These are phyloP conservation scores for Plasmodium gonderi DNA, from an alignment of 169 alveolate genomes.

Conservation along the genomic window DNA sequence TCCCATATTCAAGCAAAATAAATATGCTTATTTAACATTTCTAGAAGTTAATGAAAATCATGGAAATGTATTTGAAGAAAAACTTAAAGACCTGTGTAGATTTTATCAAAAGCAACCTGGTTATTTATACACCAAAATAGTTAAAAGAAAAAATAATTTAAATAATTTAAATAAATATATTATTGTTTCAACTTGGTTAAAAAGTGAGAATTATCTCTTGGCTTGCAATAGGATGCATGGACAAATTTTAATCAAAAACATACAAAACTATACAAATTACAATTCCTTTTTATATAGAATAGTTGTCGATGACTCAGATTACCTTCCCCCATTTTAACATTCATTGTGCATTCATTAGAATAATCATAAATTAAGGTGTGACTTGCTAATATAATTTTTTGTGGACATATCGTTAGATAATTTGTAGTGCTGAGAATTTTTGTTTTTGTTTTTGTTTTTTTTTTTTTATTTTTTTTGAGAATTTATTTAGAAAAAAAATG, in stretches of 20 bases:
- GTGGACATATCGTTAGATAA: too few species aligned
- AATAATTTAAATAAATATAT: constrained; percentile 72
- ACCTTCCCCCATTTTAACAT: constrained; percentile 42
- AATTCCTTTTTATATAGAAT: constrained; percentile 80
- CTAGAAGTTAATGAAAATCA: constrained; percentile 78
- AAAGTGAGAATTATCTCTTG: constrained; percentile 62
- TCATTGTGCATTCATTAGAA: too few species aligned
- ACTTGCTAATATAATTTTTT: too few species aligned
- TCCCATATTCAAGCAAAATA: constrained; percentile 81
- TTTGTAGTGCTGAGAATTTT: neutral
- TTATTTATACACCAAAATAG: constrained; percentile 51
- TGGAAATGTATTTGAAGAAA: constrained; percentile 78
- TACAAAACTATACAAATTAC: constrained; percentile 57
- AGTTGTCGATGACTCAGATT: constrained; percentile 84
- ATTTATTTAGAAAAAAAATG: neutral
- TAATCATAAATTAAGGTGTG: too few species aligned
- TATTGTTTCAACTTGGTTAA: constrained; percentile 83
- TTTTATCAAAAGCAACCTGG: constrained; percentile 84
- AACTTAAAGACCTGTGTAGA: constrained; percentile 80
- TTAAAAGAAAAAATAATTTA: constrained; percentile 25
- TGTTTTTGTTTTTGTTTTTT: neutral
- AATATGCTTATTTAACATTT: constrained; percentile 82
- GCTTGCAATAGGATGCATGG: constrained; percentile 70
- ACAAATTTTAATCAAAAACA: constrained; percentile 61
- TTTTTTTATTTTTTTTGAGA: neutral